Conservation (phyloP, 345 rosid species). For the Melaleuca alternifolia region DNA sequence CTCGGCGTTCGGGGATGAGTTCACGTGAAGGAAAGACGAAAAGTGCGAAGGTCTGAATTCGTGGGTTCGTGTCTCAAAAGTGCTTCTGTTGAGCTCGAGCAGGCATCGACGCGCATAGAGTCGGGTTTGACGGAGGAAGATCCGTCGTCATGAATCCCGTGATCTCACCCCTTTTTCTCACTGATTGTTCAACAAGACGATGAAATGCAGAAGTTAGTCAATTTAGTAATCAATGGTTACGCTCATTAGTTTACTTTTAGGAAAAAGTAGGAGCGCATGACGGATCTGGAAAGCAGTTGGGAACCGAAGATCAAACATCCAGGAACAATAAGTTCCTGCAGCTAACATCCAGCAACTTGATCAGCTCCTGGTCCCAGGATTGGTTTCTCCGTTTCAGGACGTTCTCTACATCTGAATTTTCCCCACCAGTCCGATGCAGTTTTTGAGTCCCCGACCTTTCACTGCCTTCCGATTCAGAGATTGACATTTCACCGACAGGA, state of each 20-base stretch:
- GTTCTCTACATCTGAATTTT: not conserved
- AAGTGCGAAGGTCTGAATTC: not conserved
- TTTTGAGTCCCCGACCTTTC: not conserved
- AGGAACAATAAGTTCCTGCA: not conserved
- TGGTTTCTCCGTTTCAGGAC: not conserved
- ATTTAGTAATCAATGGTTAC: not conserved
- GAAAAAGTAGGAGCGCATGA: not conserved
- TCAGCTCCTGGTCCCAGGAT: not conserved
- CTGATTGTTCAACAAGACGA: not conserved
- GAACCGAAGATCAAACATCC: not conserved
- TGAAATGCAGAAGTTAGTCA: not conserved
- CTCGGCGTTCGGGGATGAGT: not conserved
- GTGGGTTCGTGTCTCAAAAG: not conserved
- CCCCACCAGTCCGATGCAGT: not conserved
- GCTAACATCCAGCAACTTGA: not conserved
- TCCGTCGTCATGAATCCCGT: not conserved
- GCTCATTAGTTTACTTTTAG: not conserved
- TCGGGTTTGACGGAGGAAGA: not conserved
- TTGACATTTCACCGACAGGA: not conserved
- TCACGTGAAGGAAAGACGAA: not conserved
- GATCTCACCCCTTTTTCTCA: not conserved
- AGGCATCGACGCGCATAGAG: not conserved
- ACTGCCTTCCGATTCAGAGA: not conserved
- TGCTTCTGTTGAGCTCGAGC: not conserved
- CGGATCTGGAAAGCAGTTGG: not conserved